Base-by-base conservation (phyloP, 805 yeast genomes). In the Candida saitoana region DNA sequence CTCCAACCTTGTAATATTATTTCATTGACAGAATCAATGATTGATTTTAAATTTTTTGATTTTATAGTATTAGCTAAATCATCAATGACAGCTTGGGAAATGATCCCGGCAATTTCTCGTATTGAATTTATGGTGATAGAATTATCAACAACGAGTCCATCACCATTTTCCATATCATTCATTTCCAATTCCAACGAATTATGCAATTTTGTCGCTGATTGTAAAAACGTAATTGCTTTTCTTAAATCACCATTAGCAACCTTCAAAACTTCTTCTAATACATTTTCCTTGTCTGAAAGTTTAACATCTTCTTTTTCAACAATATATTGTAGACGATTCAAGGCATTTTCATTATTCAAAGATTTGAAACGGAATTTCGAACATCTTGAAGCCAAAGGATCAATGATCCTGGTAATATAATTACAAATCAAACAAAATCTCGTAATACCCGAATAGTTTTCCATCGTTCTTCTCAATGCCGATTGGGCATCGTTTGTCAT, bases 401-500 rank as follows among this genome's bases (percentile, higher is more conserved):
- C 98, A 48, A 93, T 93, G 51, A 93, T 93, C 45, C 98, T 75
- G 2, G 99, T 93, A 48, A 93, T 93, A 65, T 93, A 93, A 60
- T 93, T 93, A 72, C 99, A 93, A 39, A 93, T 85, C 46, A 93
- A 68, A 62, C 98, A 93, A 65, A 93, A 93, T 53, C 99, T 76
- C 1, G 99, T 69, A 40, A 89, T 88, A 31, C 79, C 76, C 1
- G 98, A 85, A 63, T 87, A 90, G 18, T 48, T 50, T 38, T 55
- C 59, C 54, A 55, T 55, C 1, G 96, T 91, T 63, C 99, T 77
- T 67, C 99, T 79, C 49, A 93, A 71, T 1, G 99, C 99, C 42
- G 89, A 79, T 59, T 93, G 99, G 0, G 99, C 99, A 54, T 88
- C 97, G 34, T 87, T 77, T 7, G 99, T 93, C 97, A 93, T 93